Percentiles rank a stretch among this genome's conserved stretches.
These are phyloP conservation scores for Amylostereum areolatum DNA, from an alignment of 1,284 basidiomycete genomes.

Conservation along the genomic window DNA sequence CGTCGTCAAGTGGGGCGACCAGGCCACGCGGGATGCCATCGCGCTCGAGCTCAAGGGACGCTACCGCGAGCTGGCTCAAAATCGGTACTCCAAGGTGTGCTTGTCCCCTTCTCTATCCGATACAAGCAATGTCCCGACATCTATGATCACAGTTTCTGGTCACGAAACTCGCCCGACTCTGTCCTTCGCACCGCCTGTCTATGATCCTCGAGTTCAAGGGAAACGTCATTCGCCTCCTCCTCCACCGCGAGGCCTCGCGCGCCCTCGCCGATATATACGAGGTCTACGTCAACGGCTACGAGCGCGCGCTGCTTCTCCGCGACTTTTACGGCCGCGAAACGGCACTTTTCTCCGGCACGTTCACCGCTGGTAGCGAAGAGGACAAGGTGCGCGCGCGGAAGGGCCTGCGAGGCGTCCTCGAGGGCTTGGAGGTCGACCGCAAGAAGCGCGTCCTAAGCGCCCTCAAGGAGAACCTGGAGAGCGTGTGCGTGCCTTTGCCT, in stretches of 20 bases:
- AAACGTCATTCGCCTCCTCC: conserved; percentile 65
- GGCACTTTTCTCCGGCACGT: conserved; percentile 49
- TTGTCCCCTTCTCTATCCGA: neutral
- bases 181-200: conserved; percentile 62
- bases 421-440: conserved; percentile 57
- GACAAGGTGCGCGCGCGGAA: conserved; percentile 60
- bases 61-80: conserved; percentile 73
- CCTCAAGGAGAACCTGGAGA: conserved; percentile 67
- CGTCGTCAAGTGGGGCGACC: conserved; percentile 77
- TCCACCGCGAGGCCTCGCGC: conserved; percentile 77
- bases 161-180: conserved; percentile 75
- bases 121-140: neutral
- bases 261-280: conserved; percentile 86
- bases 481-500: conserved; percentile 51
- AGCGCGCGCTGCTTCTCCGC: conserved; percentile 70
- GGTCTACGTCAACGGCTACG: conserved; percentile 77
- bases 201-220: conserved; percentile 77
- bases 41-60: conserved; percentile 77
- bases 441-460: conserved; percentile 60
- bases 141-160: conserved; percentile 65
- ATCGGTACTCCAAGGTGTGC: conserved; percentile 82
- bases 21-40: conserved; percentile 72
- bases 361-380: conserved; percentile 44
- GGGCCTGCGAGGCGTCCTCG: conserved; percentile 63
- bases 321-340: conserved; percentile 90